phyloP scores from a whole-genome alignment of 2,329 filamentous ascomycete genomes.

The Trichothecium sympodiale region DNA sequence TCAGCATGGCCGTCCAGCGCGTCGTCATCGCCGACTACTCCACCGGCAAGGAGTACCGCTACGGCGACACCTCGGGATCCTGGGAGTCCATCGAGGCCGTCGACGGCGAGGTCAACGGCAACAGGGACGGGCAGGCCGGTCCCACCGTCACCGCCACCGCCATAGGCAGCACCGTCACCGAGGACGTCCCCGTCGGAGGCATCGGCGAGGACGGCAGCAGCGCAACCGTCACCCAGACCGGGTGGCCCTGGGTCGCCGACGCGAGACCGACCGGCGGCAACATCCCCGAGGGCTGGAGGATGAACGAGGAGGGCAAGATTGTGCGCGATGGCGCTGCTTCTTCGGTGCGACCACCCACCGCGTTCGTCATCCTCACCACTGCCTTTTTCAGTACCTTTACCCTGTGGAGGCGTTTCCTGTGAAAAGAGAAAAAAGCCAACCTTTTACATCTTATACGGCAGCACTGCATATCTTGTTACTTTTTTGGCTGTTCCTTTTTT shows the following conservation, averaged over 20 bases:
- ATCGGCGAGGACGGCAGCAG: conserved; percentile 46
- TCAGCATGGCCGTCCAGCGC: conserved; percentile 71
- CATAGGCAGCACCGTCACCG: conserved; percentile 49
- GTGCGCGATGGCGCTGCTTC: conserved; percentile 35
- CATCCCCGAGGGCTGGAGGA: conserved; percentile 72
- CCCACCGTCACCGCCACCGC: conserved; percentile 43
- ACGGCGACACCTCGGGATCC: conserved; percentile 64
- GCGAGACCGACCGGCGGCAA: conserved; percentile 39
- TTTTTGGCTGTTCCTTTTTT: background rate
- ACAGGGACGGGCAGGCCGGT: conserved; percentile 42
- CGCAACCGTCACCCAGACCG: conserved; percentile 43
- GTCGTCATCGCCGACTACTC: conserved; percentile 83
- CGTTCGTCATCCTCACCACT: background rate
- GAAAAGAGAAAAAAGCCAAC: background rate
- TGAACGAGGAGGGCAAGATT: conserved; percentile 69
- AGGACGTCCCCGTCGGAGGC: conserved; percentile 59
- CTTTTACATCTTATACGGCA: no score
- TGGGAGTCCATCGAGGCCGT: conserved; percentile 75
- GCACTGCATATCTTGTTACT: background rate
- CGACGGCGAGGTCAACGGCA: conserved; percentile 67
- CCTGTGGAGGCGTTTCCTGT: background rate
- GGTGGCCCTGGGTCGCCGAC: conserved; percentile 57
- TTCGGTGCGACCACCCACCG: conserved; percentile 1
- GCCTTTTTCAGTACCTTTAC: background rate
- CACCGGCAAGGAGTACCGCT: conserved; percentile 75